Evolutionary conservation across 176 grass and related monocot species (phyloP).

Genomic region (Eragrostis nindensis): DNA sequence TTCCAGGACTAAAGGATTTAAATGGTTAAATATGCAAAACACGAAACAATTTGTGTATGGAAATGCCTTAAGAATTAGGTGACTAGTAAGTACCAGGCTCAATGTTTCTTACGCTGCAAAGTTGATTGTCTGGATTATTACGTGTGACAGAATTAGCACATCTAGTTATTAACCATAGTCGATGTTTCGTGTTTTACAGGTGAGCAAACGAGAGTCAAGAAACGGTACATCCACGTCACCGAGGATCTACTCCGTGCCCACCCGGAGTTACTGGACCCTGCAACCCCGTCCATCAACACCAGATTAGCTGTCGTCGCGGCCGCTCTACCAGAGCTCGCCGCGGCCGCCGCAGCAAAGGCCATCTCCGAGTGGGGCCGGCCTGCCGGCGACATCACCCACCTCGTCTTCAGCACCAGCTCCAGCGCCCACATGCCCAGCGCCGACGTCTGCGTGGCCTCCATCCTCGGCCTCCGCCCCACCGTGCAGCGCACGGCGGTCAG

Average conservation of each 20-base stretch:
- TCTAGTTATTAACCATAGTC: too few relatives aligned
- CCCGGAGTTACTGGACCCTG: background rate
- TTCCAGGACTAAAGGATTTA: too few relatives aligned
- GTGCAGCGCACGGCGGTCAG: conserved; percentile 29
- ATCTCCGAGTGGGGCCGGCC: background rate
- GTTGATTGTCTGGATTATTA: too few relatives aligned
- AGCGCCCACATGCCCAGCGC: conserved; percentile 36
- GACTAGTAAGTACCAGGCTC: too few relatives aligned
- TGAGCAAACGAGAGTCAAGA: background rate
- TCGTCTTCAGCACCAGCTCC: background rate
- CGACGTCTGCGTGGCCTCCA: conserved; percentile 36
- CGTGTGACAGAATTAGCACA: too few relatives aligned
- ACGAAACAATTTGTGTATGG: too few relatives aligned
- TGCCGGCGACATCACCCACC: background rate
- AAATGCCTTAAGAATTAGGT: too few relatives aligned
- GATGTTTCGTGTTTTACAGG: too few relatives aligned
- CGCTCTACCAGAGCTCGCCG: background rate
- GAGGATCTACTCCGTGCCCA: background rate
- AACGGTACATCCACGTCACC: background rate
- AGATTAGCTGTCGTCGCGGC: background rate
- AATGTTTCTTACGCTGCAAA: too few relatives aligned
- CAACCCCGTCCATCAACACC: background rate
- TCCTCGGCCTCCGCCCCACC: conserved; percentile 39
- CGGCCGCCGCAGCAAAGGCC: background rate
- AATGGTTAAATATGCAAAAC: too few relatives aligned